phyloP scores from a whole-genome alignment of 345 rosid genomes.

The Rubroshorea leprosula region DNA sequence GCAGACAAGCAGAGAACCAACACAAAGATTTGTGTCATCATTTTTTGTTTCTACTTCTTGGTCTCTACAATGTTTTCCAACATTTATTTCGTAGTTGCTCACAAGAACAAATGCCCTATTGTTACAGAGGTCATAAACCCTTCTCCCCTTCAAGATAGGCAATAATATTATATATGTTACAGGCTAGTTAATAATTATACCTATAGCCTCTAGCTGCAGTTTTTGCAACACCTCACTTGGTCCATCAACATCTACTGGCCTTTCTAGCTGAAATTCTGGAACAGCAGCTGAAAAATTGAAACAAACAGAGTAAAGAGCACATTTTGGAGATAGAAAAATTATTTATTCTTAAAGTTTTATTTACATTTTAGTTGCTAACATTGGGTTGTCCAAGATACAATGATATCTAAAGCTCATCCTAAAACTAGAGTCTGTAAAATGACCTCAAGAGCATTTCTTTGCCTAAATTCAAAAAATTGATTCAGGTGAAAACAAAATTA shows the following conservation, averaged over 20 bases:
- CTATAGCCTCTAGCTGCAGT: constrained; percentile 42
- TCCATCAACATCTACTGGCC: constrained; percentile 43
- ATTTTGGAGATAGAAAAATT: background rate
- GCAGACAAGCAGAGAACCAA: too few species aligned
- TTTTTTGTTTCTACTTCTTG: background rate
- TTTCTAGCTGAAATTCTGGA: constrained; percentile 24
- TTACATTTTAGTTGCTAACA: too few species aligned
- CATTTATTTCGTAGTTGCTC: background rate
- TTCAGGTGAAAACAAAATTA: too few species aligned
- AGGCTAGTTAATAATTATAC: constrained; percentile 39
- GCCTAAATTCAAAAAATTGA: too few species aligned
- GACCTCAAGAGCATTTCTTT: too few species aligned
- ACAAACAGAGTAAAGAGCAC: constrained; percentile 9
- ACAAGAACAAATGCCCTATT: too few species aligned
- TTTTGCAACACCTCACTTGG: constrained; percentile 38
- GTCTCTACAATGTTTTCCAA: background rate
- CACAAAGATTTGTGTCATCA: too few species aligned
- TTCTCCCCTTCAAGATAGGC: background rate
- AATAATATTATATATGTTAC: background rate
- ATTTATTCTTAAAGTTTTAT: too few species aligned
- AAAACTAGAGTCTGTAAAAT: too few species aligned
- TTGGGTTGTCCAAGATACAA: too few species aligned
- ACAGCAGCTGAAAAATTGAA: constrained; percentile 30
- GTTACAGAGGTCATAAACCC: too few species aligned
- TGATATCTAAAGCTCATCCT: too few species aligned